phyloP scores from a whole-genome alignment of 257 asterid genomes.

The Ilex aquifolium region DNA sequence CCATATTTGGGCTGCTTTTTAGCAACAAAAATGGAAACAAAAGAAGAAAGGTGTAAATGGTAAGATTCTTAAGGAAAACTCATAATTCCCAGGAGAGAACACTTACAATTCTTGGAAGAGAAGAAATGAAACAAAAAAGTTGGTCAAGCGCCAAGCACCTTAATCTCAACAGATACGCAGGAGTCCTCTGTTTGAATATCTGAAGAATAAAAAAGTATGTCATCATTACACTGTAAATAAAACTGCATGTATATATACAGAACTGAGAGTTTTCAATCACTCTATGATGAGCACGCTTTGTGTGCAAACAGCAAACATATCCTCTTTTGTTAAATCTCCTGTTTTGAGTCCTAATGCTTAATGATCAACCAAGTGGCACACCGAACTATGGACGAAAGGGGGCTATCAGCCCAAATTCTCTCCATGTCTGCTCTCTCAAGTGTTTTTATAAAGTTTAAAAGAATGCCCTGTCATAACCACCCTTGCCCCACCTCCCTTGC shows the following conservation, averaged over 20 bases:
- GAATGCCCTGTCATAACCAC: no score
- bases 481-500: no score
- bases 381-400: no score
- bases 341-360: no score
- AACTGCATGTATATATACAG: background rate
- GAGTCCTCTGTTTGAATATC: conserved; percentile 48
- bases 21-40: conserved; percentile 14
- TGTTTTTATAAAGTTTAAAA: no score
- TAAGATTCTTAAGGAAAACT: background rate
- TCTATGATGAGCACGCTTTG: background rate
- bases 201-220: conserved; percentile 11
- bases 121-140: conserved; percentile 6
- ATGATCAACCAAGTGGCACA: no score
- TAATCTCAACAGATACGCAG: conserved; percentile 74
- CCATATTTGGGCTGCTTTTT: conserved; percentile 86
- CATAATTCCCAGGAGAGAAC: background rate
- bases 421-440: no score
- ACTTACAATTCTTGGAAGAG: conserved; percentile 13
- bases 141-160: conserved; percentile 51
- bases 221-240: background rate
- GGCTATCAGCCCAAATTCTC: no score
- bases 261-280: background rate
- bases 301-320: background rate
- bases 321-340: background rate
- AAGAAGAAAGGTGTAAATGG: background rate